Percentiles rank a stretch among this genome's conserved stretches.
These are phyloP conservation scores for Sporothrix globosa DNA, from an alignment of 2,329 filamentous ascomycete genomes.

Conservation along the genomic window DNA sequence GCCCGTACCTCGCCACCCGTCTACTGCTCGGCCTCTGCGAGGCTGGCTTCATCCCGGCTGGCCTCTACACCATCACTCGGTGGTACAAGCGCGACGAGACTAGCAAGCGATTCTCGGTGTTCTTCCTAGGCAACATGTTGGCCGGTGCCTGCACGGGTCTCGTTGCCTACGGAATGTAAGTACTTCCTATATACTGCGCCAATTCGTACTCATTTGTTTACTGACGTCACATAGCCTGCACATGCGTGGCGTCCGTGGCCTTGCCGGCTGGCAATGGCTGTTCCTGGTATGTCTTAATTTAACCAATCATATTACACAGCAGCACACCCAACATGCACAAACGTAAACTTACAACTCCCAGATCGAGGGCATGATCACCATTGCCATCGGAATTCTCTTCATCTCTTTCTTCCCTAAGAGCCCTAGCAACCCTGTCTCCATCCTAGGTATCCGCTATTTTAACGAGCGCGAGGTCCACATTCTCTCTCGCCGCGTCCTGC, in stretches of 20 bases:
- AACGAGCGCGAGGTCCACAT: conserved; percentile 45
- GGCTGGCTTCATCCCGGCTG: conserved; percentile 52
- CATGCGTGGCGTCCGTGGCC: conserved; percentile 42
- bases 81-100: conserved; percentile 54
- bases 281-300: conserved; percentile 31
- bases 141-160: conserved; percentile 48
- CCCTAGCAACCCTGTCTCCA: conserved; percentile 32
- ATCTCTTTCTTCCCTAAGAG: conserved; percentile 42
- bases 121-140: conserved; percentile 51
- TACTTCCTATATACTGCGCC: not conserved
- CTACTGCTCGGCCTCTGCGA: conserved; percentile 46
- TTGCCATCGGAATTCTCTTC: conserved; percentile 43
- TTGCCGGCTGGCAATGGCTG: conserved; percentile 45
- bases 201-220: no score
- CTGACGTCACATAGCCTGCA: conserved; percentile 36
- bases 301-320: not conserved
- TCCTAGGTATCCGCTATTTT: conserved; percentile 37
- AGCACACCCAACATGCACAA: not conserved
- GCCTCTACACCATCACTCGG: conserved; percentile 52
- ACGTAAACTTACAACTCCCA: not conserved
- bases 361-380: conserved; percentile 46
- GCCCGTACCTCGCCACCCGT: conserved; percentile 45
- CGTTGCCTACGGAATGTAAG: conserved; percentile 48
- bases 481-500: conserved; percentile 42
- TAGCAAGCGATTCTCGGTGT: conserved; percentile 51